A percentile compares a stretch with the other conserved stretches of the same genome.
These are phyloP conservation scores for Euphrasia confusa DNA, from an alignment of 257 asterid species.

Conservation along the genomic window DNA sequence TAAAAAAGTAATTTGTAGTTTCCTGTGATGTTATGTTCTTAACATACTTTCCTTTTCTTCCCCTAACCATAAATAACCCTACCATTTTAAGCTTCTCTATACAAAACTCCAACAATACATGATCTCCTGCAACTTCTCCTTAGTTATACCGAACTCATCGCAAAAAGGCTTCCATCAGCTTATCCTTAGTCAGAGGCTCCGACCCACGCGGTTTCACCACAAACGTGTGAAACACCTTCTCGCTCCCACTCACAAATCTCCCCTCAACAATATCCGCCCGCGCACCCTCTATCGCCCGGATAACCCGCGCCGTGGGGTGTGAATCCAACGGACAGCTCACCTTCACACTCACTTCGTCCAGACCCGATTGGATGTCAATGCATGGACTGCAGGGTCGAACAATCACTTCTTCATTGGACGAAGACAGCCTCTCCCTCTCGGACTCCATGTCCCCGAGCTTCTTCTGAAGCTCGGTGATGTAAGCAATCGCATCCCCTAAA, in stretches of 20 bases:
- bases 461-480: slow-evolving; percentile 89
- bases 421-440: slow-evolving; percentile 46
- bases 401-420: slow-evolving; percentile 23
- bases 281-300: slow-evolving; percentile 51
- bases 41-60: no score
- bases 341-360: slow-evolving; percentile 44
- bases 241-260: slow-evolving; percentile 45
- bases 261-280: slow-evolving; percentile 54
- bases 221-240: slow-evolving; percentile 64
- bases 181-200: slow-evolving; percentile 60
- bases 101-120: no score
- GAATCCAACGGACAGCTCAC: slow-evolving; percentile 53
- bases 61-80: no score
- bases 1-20: no score
- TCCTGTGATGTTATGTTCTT: no score
- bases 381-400: slow-evolving; percentile 18
- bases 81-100: no score
- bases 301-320: slow-evolving; percentile 57
- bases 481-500: slow-evolving; percentile 85
- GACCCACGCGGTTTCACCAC: slow-evolving; percentile 54
- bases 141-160: background rate
- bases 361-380: slow-evolving; percentile 41
- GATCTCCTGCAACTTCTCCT: no score
- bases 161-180: slow-evolving; percentile 52
- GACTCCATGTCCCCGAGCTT: slow-evolving; percentile 68